Conservation (phyloP, 768 basidiomycete genomes). For the Crucibulum laeve region DNA sequence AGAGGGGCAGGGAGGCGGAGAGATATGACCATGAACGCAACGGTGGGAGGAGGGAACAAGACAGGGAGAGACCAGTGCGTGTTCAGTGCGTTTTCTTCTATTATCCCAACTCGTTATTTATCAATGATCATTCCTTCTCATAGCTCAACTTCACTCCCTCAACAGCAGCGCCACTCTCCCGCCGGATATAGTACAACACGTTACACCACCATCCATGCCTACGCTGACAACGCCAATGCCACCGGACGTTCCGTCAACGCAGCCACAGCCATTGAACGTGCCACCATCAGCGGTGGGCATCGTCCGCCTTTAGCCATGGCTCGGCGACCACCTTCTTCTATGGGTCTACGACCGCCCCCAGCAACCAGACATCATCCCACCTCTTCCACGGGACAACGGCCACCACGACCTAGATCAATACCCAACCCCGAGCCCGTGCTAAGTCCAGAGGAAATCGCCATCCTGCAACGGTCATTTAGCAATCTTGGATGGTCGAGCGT, state of each 20-base stretch:
- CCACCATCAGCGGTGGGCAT: no score
- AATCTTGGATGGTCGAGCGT: neutral
- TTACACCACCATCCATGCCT: constrained; percentile 11
- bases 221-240: constrained; percentile 18
- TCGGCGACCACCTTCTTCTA: no score
- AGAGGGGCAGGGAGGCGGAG: constrained; percentile 11
- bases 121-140: neutral
- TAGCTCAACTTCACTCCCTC: neutral
- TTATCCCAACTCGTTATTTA: neutral
- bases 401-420: constrained; percentile 9
- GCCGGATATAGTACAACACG: constrained; percentile 14
- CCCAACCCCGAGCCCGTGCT: constrained; percentile 4
- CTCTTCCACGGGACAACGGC: neutral
- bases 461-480: constrained; percentile 4
- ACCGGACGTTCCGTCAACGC: constrained; percentile 14
- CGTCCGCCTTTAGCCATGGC: no score
- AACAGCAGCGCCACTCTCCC: neutral
- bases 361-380: no score
- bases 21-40: constrained; percentile 1
- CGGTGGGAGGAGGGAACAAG: no score
- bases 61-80: neutral
- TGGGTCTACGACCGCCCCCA: no score
- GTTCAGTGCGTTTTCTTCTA: neutral
- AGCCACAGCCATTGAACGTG: constrained; percentile 17
- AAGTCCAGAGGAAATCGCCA: constrained; percentile 12